Base-by-base conservation (phyloP, 345 rosid genomes). In the Dipteronia dyeriana region DNA sequence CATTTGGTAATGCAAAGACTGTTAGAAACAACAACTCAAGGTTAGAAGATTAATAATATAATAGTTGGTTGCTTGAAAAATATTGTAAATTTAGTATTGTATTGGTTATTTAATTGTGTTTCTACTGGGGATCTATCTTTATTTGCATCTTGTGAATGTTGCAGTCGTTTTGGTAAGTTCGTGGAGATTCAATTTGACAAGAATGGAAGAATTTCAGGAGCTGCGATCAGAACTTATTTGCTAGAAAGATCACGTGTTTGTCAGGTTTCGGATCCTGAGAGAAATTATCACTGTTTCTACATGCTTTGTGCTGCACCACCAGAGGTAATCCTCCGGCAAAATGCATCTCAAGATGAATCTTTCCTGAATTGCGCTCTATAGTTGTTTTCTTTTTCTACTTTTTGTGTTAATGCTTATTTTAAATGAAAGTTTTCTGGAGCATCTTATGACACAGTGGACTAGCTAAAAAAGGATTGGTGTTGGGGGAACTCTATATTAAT, bases 241-340 rank as follows among this genome's bases (percentile, higher is more conserved):
- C 88, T 94, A 72, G 99, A 94, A 89, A 94, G 99, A 83, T 96
- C 99, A 66, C 97, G 99, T 81, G 99, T 96, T 79, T 96, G 99
- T 84, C 99, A 96, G 86, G 91, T 96, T 81, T 96, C 98, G 47
- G 97, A 94, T 78, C 97, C 95, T 25, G 99, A 96, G 90, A 94
- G 99, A 87, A 94, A 96, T 82, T 96, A 96, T 82, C 99, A 96
- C 77, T 96, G 99, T 84, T 96, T 96, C 88, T 96, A 96, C 85
- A 96, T 96, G 99, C 95, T 96, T 73, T 96, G 99, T 84, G 90
- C 99, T 79, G 99, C 98, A 70, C 99, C 99, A 41, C 85, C 83
- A 47, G 97, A 92, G 93, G 99, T 96, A 82, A 82, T 85, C 80
- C 45, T 78, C 56, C 47, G 74, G 76, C 45, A 66, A 66, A 66